These are phyloP conservation scores for Rhizomucor miehei DNA, from an alignment of 371 early-diverging fungal genomes.

Conservation along the genomic window DNA sequence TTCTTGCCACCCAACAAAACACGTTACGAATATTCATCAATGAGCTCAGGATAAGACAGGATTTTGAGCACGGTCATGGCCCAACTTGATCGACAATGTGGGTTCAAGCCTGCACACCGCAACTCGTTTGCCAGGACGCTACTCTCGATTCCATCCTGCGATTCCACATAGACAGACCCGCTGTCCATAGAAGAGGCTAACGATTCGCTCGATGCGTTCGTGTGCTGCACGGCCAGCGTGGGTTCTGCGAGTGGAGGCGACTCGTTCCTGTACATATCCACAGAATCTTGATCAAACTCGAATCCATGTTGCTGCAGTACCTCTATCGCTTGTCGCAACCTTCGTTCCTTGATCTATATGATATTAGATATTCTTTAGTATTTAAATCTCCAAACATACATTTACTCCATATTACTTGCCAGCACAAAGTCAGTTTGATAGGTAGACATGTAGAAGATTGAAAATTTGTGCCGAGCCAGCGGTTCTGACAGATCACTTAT, in stretches of 20 bases:
- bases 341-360: conserved; percentile 59
- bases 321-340: conserved; percentile 55
- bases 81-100: conserved; percentile 49
- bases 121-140: conserved; percentile 51
- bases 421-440: conserved; percentile 76
- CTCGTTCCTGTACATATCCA: conserved; percentile 15
- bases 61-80: conserved; percentile 62
- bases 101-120: conserved; percentile 65
- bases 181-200: conserved; percentile 7
- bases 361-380: not conserved
- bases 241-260: conserved; percentile 1
- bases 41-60: conserved; percentile 59
- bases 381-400: not conserved
- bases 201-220: conserved; percentile 11
- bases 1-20: not conserved
- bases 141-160: conserved; percentile 8
- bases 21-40: conserved; percentile 22
- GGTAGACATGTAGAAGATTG: conserved; percentile 69
- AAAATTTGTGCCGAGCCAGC: conserved; percentile 63
- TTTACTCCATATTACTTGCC: conserved; percentile 31
- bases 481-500: conserved; percentile 72
- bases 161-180: conserved; percentile 4
- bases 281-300: conserved; percentile 47
- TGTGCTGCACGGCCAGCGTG: conserved; percentile 3
- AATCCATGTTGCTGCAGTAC: conserved; percentile 53